phyloP scores from a whole-genome alignment of 768 basidiomycete species.

The Mycena leptocephala region DNA sequence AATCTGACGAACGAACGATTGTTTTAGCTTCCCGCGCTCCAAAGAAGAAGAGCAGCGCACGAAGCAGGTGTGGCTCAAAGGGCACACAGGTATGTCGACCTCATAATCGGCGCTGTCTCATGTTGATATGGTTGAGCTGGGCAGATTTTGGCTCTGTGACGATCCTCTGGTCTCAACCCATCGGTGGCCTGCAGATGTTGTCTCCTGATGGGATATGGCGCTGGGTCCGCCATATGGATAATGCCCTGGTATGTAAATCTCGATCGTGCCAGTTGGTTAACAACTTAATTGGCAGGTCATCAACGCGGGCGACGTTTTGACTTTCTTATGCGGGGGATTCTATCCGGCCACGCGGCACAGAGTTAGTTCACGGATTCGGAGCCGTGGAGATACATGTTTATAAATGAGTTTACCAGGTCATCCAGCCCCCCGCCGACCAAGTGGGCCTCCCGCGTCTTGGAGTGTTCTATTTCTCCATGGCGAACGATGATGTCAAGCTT shows the following conservation, averaged over 20 bases:
- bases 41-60: constrained; percentile 60
- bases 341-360: constrained; percentile 66
- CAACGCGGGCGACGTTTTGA: constrained; percentile 65
- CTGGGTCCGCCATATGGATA: constrained; percentile 64
- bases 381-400: neutral
- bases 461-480: constrained; percentile 63
- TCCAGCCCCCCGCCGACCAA: constrained; percentile 66
- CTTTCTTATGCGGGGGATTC: constrained; percentile 64
- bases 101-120: neutral
- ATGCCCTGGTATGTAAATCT: constrained; percentile 53
- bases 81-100: constrained; percentile 59
- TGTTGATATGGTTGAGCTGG: neutral
- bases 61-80: constrained; percentile 67
- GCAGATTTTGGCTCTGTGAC: constrained; percentile 63
- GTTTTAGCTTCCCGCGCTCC: constrained; percentile 57
- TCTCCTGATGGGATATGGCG: constrained; percentile 59
- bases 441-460: constrained; percentile 60
- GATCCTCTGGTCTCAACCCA: constrained; percentile 66
- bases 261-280: neutral
- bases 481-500: constrained; percentile 62
- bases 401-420: constrained; percentile 48
- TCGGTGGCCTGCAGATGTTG: constrained; percentile 63
- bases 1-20: neutral
- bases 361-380: neutral
- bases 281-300: constrained; percentile 47